These are phyloP conservation scores for Corymbia citriodora DNA, from an alignment of 441 rosid genomes.

Conservation along the genomic window DNA sequence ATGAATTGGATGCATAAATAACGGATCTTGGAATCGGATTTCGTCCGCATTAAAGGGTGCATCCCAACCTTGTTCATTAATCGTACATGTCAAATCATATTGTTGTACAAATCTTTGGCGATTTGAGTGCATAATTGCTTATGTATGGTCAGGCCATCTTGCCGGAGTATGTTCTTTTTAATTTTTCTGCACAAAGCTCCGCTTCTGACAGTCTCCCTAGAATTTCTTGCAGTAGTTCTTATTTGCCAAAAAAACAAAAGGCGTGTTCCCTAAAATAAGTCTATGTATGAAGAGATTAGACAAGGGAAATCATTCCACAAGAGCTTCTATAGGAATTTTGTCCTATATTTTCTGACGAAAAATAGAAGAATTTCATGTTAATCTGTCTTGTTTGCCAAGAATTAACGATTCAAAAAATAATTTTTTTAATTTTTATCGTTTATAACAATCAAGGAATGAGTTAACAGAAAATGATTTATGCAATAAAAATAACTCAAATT, in stretches of 20 bases:
- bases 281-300: background rate
- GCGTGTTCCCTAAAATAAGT: background rate
- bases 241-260: too few relatives aligned
- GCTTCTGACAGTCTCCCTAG: background rate
- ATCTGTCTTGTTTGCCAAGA: background rate
- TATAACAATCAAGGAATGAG: accelerated
- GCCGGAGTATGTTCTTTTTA: background rate
- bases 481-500: too few relatives aligned
- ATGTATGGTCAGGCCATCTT: background rate
- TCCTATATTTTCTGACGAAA: background rate
- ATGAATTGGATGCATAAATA: background rate
- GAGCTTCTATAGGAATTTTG: too few relatives aligned
- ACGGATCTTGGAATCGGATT: background rate
- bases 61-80: background rate
- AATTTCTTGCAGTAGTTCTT: too few relatives aligned
- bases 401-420: background rate
- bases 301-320: background rate
- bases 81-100: too few relatives aligned
- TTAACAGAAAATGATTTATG: too few relatives aligned
- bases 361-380: background rate
- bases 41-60: background rate
- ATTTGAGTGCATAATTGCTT: background rate
- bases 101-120: background rate
- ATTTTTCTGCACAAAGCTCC: background rate
- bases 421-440: too few relatives aligned